phyloP scores from a whole-genome alignment of 2,329 filamentous ascomycete species.

The Colletotrichum destructivum region DNA sequence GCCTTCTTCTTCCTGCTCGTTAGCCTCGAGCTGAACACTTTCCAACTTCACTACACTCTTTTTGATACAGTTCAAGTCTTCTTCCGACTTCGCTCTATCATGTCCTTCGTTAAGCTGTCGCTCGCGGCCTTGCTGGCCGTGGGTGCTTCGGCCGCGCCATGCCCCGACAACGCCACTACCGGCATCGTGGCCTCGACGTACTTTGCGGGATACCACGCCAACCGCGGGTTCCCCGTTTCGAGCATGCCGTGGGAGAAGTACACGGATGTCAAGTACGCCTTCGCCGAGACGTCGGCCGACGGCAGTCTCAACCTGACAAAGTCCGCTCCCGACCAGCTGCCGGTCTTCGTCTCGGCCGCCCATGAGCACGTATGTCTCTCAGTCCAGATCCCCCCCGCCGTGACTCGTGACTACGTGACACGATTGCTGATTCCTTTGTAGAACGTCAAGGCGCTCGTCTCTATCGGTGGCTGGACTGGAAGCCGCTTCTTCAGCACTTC shows the following conservation, averaged over 20 bases:
- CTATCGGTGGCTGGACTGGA: constrained; percentile 40
- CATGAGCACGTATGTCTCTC: constrained; percentile 10
- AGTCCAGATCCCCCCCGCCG: background rate
- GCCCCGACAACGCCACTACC: background rate
- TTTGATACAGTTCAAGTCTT: constrained; percentile 1
- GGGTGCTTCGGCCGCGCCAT: constrained; percentile 28
- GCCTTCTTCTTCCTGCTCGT: background rate
- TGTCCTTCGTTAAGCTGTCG: constrained; percentile 31
- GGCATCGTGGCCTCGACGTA: constrained; percentile 34
- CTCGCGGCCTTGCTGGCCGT: constrained; percentile 33
- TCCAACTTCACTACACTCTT: constrained; percentile 29
- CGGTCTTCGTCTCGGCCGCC: constrained; percentile 28
- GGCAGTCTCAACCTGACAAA: constrained; percentile 32
- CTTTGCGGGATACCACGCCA: constrained; percentile 38
- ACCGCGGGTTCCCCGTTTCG: constrained; percentile 25
- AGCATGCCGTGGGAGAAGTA: constrained; percentile 40
- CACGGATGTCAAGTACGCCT: constrained; percentile 38
- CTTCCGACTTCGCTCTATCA: background rate
- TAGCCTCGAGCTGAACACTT: constrained; percentile 18
- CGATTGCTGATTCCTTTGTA: constrained; percentile 3
- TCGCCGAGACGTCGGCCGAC: constrained; percentile 32
- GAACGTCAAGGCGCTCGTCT: constrained; percentile 34
- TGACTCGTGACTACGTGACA: background rate
- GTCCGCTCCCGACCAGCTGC: constrained; percentile 33
- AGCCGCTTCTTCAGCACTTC: constrained; percentile 33